These are phyloP conservation scores for Pseudopyrenochaeta lycopersici DNA, from an alignment of 2,329 filamentous ascomycete species.

Conservation along the genomic window DNA sequence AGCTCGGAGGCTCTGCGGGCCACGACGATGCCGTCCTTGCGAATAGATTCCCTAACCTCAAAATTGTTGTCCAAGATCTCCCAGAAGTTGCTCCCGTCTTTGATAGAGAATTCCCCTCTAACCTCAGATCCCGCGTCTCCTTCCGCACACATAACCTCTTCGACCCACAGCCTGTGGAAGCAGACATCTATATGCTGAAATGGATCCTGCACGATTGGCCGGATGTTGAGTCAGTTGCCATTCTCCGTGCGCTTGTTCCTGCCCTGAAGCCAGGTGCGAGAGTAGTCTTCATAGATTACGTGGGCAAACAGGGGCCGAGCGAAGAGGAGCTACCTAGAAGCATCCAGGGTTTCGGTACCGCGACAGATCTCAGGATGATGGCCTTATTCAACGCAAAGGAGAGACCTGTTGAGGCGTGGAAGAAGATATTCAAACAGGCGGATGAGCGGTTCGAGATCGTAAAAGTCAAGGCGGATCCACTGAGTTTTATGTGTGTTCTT, in stretches of 20 bases:
- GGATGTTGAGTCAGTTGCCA: slow-evolving; percentile 54
- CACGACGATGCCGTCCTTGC: slow-evolving; percentile 43
- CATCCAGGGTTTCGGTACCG: slow-evolving; percentile 36
- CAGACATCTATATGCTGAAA: slow-evolving; percentile 64
- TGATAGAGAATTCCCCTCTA: slow-evolving; percentile 28
- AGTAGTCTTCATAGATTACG: slow-evolving; percentile 54
- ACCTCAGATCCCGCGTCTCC: slow-evolving; percentile 36
- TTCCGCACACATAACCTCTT: slow-evolving; percentile 67
- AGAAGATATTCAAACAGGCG: slow-evolving; percentile 55
- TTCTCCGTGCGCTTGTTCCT: slow-evolving; percentile 60
- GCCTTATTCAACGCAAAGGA: slow-evolving; percentile 61
- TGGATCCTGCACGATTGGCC: slow-evolving; percentile 71
- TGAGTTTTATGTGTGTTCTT: slow-evolving; percentile 36
- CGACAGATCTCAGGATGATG: slow-evolving; percentile 62
- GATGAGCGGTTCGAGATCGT: slow-evolving; percentile 58
- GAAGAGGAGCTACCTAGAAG: slow-evolving; percentile 29
- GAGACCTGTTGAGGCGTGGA: slow-evolving; percentile 58
- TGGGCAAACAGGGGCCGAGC: slow-evolving; percentile 42
- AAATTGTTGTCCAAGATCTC: slow-evolving; percentile 44
- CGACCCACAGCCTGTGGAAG: slow-evolving; percentile 63
- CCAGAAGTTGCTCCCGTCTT: slow-evolving; percentile 35
- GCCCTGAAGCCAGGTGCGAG: slow-evolving; percentile 64
- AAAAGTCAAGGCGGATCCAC: slow-evolving; percentile 29
- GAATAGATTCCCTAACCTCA: slow-evolving; percentile 34
- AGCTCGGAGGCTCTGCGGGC: slow-evolving; percentile 42